phyloP scores from a whole-genome alignment of 2,329 filamentous ascomycete genomes.

The Rutstroemia sp. region DNA sequence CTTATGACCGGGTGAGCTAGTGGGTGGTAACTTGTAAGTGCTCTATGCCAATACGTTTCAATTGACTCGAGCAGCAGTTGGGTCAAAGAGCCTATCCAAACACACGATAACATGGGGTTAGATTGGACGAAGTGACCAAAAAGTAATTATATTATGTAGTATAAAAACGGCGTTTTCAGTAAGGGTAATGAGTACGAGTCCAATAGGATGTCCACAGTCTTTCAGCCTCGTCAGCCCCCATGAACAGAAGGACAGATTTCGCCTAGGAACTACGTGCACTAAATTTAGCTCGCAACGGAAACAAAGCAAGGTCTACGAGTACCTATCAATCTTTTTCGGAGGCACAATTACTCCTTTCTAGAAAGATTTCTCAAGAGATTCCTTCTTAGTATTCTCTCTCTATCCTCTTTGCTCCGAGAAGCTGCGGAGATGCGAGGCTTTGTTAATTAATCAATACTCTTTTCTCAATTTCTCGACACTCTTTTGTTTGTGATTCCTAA shows the following conservation, averaged over 20 bases:
- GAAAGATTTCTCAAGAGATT: constrained; percentile 6
- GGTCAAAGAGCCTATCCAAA: not conserved
- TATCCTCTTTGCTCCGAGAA: constrained; percentile 2
- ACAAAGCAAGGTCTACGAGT: constrained; percentile 8
- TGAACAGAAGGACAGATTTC: constrained; percentile 11
- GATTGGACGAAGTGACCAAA: too few relatives aligned
- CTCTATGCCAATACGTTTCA: not conserved
- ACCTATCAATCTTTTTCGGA: constrained; percentile 1
- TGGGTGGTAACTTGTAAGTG: not conserved
- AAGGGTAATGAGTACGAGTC: too few relatives aligned
- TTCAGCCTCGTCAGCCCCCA: constrained; percentile 5
- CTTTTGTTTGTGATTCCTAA: constrained; percentile 5
- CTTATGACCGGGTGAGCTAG: not conserved
- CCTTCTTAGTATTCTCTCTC: not conserved
- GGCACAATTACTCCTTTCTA: constrained; percentile 6
- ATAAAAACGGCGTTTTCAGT: too few relatives aligned
- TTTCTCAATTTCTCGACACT: constrained; percentile 2
- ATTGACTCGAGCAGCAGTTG: not conserved
- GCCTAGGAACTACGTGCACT: constrained; percentile 1
- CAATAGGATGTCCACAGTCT: not conserved
- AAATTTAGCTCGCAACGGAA: constrained; percentile 8
- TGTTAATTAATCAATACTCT: constrained; percentile 17
- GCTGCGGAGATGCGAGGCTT: constrained; percentile 24
- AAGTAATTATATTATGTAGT: too few relatives aligned
- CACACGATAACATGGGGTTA: too few relatives aligned